Evolutionary conservation across 106 monocot genomes (phyloP), one percentile per base, ranked within the genome.

Genomic region (Chionographis japonica): DNA sequence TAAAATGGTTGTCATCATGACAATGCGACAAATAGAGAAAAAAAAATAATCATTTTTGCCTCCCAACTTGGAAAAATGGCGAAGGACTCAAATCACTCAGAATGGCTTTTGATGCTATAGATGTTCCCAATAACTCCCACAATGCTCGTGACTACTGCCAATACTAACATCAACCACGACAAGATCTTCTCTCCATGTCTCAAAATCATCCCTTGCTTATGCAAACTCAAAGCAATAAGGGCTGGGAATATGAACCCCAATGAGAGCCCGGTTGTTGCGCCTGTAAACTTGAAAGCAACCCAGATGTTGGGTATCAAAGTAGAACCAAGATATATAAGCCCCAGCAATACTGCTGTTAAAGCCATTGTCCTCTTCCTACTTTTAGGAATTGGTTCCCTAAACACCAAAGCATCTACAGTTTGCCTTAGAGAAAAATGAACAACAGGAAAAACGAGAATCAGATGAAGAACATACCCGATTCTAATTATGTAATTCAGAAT

Each of bases 281-380:
- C 93, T 15, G 93, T 90, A 50, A 94, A 94, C 68, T 90, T 90
- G 75, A 94, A 94, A 57, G 93, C 93, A 19, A 84, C 79, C 93
- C 93, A 94, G 20, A 94, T 94, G 70, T 90, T 94, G 2, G 93
- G 93, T 60, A 90, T 83, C 66, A 73, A 69, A 3, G 86, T 87
- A 3, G 93, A 94, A 4, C 84, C 90, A 20, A 94, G 65, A 62
- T 94, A 90, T 37, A 90, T 71, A 68, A 90, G 12, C 14, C 20
- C 75, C 53, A 94, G 57, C 67, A 90, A 69, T 37, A 84, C 66
- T 1, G 50, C 77, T 13, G 93, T 94, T 73, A 94, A 73, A 3
- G 69, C 71, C 64, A 90, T 53, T 5, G 39, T 71, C 77, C 62
- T 84, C 63, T 57, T 78, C 56, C 70, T 86, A 54, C 64, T 70